Evolutionary conservation across 2,329 filamentous ascomycete species (phyloP).

Genomic region (Cryphonectria carpinicola): DNA sequence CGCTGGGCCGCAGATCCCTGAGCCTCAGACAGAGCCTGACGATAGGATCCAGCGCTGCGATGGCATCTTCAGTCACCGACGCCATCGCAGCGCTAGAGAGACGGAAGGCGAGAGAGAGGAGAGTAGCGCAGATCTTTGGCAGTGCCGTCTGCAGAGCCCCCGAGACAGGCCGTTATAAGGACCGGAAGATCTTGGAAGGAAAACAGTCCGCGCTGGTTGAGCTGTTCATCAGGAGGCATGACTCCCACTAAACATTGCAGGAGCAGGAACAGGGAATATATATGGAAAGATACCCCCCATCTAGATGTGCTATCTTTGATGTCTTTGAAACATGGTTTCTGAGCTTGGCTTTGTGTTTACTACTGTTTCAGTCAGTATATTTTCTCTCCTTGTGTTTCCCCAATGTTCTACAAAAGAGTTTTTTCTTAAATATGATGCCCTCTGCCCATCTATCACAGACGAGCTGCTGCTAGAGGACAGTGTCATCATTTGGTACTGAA

Average conservation of each 20-base stretch:
- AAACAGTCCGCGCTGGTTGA: slow-evolving; percentile 70
- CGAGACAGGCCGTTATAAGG: slow-evolving; percentile 48
- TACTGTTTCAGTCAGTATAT: not conserved
- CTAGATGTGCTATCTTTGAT: not conserved
- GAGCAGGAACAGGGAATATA: not conserved
- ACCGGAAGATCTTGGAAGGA: slow-evolving; percentile 63
- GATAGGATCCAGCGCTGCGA: slow-evolving; percentile 25
- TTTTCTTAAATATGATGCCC: no score
- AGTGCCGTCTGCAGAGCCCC: slow-evolving; percentile 62
- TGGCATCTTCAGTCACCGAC: slow-evolving; percentile 34
- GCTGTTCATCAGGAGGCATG: slow-evolving; percentile 60
- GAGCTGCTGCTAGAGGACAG: no score
- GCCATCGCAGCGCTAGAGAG: slow-evolving; percentile 52
- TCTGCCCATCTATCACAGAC: no score
- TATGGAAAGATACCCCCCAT: not conserved
- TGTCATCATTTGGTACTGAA: no score
- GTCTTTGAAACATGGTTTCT: not conserved
- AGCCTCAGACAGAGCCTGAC: slow-evolving; percentile 46
- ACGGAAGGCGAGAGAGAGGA: slow-evolving; percentile 61
- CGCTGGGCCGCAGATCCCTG: slow-evolving; percentile 48
- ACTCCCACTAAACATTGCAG: not conserved
- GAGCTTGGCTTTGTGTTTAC: not conserved
- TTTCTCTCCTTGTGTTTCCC: no score
- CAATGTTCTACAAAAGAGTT: not conserved
- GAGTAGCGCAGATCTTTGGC: slow-evolving; percentile 68